Evolutionary conservation across 805 yeast species (phyloP), one percentile per base, ranked within the genome.

Genomic region (Yarrowia sp.): DNA sequence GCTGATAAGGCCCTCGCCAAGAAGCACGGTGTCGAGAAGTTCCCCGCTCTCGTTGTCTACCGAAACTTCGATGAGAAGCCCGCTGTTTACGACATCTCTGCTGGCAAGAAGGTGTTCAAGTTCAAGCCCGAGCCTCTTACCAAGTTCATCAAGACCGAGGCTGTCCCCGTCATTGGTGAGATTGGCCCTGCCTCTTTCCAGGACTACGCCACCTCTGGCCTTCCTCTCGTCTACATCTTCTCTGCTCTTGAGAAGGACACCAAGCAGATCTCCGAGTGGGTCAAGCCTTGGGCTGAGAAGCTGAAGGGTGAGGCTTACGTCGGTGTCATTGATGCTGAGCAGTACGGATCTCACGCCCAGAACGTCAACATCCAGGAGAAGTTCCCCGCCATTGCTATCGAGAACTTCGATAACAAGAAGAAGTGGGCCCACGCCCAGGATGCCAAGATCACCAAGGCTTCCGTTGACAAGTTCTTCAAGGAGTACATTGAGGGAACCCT

Each of bases 351-450:
- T 77, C 98, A 93, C 74, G 97, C 97, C 66, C 87, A 84, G 73
- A 84, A 85, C 78, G 83, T 95, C 75, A 90, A 89, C 82, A 83
- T 92, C 84, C 81, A 86, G 78, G 89, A 90, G 73, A 84, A 86
- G 72, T 88, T 89, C 84, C 99, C 99, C 76, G 84, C 93, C 66
- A 87, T 95, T 74, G 97, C 86, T 58, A 88, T 93, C 70, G 98
- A 93, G 78, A 89, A 91, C 73, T 73, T 84, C 66, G 77, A 70
- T 19, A 72, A 78, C 51, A 89, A 91, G 81, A 80, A 82, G 75
- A 95, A 93, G 81, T 93, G 82, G 75, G 92, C 92, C 74, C 79
- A 86, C 70, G 77, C 83, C 69, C 97, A 92, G 80, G 78, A 78
- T 44, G 67, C 70, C 21, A 78, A 77, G 36, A 75, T 89, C 67